Base-by-base conservation (phyloP, 2,329 filamentous ascomycete species). In the Claviceps arundinis region DNA sequence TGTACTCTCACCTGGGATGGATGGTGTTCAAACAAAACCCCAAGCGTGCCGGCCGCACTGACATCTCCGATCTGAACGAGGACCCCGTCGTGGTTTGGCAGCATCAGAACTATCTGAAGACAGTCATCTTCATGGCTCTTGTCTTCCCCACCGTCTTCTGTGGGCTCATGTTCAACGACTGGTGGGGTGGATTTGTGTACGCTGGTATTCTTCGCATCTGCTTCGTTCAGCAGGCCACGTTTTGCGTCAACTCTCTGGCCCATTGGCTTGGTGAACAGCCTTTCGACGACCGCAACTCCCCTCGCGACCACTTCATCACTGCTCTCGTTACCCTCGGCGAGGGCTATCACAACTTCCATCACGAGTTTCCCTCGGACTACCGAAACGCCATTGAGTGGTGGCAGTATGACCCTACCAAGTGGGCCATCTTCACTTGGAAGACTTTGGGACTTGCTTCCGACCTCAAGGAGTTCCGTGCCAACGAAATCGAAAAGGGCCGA, bases 291-390 rank as follows among this genome's bases (percentile, higher is more conserved):
- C 85, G 87, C 70, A 91, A 94, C 80, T 89, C 85, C 55, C 89
- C 88, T 57, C 84, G 89, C 67, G 88, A 94, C 63, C 87, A 94
- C 70, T 78, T 91, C 65, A 81, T 94, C 70, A 94, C 88, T 42
- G 88, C 88, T 45, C 72, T 94, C 17, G 83, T 89, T 60, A 94
- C 88, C 44, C 83, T 94, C 22, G 88, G 88, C 48, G 88, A 90
- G 71, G 88, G 88, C 34, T 94, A 94, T 74, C 88, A 94, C 78
- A 94, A 94, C 78, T 94, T 94, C 78, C 88, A 94, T 73, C 88
- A 94, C 77, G 88, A 94, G 69, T 94, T 94, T 72, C 89, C 89
- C 51, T 91, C 87, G 11, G 88, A 94, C 69, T 94, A 93, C 80
- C 87, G 88, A 66, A 94, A 94, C 67, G 88, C 87, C 56, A 91